Conservation (phyloP, 768 basidiomycete genomes). For the Trametes cubensis region DNA sequence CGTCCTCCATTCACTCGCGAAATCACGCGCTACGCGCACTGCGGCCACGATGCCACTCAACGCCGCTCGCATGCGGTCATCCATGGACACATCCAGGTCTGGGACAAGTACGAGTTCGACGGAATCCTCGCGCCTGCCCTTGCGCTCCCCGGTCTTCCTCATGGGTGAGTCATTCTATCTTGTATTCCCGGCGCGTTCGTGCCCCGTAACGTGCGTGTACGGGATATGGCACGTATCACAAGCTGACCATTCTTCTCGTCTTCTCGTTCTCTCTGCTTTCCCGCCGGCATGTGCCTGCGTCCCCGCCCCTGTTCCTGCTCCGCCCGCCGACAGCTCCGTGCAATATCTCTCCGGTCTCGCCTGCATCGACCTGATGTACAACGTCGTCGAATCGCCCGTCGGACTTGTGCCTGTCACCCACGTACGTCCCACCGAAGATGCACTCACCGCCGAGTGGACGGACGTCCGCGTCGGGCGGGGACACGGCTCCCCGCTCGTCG, state of each 20-base stretch:
- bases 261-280: no score
- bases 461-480: slow-evolving; percentile 41
- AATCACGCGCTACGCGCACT: background rate
- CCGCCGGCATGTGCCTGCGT: no score
- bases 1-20: background rate
- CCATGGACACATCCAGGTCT: slow-evolving; percentile 53
- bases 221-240: no score
- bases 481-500: slow-evolving; percentile 61
- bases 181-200: no score
- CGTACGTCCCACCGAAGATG: slow-evolving; percentile 68
- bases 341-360: slow-evolving; percentile 13
- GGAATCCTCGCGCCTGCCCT: slow-evolving; percentile 77
- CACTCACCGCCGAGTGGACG: slow-evolving; percentile 62
- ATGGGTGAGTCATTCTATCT: slow-evolving; percentile 50
- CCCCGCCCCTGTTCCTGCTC: no score
- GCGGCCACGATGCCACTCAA: no score
- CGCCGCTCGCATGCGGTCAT: background rate
- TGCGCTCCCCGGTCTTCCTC: slow-evolving; percentile 71
- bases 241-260: no score
- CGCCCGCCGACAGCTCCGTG: slow-evolving; percentile 4
- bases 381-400: slow-evolving; percentile 72
- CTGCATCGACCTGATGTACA: slow-evolving; percentile 55
- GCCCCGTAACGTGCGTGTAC: no score
- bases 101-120: slow-evolving; percentile 70
- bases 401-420: slow-evolving; percentile 80